Percentiles rank a stretch among this genome's conserved stretches.
These are phyloP conservation scores for Gaertneriomyces sp. DNA, from an alignment of 192 early-diverging fungal species.

Conservation along the genomic window DNA sequence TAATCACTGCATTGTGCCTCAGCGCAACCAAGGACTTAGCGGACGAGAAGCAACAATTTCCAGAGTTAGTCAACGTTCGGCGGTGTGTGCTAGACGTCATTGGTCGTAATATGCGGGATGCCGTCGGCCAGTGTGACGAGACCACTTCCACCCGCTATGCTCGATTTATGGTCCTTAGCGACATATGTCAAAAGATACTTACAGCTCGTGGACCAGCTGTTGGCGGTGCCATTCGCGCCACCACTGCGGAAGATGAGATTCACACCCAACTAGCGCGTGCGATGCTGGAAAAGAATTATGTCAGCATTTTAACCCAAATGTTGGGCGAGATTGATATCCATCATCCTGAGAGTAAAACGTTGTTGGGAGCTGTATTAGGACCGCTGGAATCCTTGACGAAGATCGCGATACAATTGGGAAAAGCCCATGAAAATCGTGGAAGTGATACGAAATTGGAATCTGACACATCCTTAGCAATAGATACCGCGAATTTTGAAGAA, in stretches of 20 bases:
- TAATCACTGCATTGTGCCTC: conserved; percentile 41
- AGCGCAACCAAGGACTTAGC: conserved; percentile 25
- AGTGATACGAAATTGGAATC: neutral
- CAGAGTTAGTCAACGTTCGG: conserved; percentile 57
- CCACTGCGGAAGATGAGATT: conserved; percentile 46
- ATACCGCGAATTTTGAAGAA: conserved; percentile 58
- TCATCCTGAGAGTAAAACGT: conserved; percentile 74
- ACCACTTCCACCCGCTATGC: conserved; percentile 58
- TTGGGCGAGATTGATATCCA: conserved; percentile 85
- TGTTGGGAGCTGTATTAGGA: conserved; percentile 75
- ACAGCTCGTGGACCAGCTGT: conserved; percentile 33
- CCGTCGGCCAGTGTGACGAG: conserved; percentile 38
- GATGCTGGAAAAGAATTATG: conserved; percentile 88
- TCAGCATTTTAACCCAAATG: conserved; percentile 71
- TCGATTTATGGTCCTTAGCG: conserved; percentile 64
- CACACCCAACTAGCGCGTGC: conserved; percentile 62
- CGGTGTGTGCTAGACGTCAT: conserved; percentile 68
- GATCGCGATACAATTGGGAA: conserved; percentile 80
- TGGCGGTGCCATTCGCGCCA: conserved; percentile 4
- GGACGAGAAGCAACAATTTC: conserved; percentile 51
- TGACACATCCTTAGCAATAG: conserved; percentile 31
- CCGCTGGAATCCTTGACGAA: conserved; percentile 89
- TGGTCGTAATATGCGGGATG: conserved; percentile 60
- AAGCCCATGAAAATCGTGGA: conserved; percentile 20
- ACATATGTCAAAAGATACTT: conserved; percentile 66